Evolutionary conservation across 257 asterid genomes (phyloP).

Genomic region (Solanum megistacrolobum): DNA sequence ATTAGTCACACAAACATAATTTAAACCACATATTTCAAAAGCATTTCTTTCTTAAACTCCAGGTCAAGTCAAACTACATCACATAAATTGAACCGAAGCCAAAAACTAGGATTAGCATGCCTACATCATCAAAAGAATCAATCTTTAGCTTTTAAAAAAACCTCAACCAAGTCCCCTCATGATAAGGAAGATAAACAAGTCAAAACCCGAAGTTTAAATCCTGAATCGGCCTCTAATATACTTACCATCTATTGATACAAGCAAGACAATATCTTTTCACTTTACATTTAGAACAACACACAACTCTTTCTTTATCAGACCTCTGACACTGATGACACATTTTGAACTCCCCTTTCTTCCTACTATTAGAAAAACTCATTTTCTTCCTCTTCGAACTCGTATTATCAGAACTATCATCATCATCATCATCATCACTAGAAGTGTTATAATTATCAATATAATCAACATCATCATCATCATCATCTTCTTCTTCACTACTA

Average conservation of each 20-base stretch:
- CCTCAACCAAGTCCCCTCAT: background rate
- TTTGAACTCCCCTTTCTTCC: slow-evolving; percentile 6
- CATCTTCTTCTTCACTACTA: background rate
- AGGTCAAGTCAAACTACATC: background rate
- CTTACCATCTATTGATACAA: slow-evolving; percentile 35
- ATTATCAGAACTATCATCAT: background rate
- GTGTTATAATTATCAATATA: background rate
- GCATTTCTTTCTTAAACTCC: no score
- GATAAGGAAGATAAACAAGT: background rate
- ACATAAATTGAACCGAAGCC: no score
- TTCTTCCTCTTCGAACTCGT: background rate
- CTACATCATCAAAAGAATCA: background rate
- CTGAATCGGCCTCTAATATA: background rate
- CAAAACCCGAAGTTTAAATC: background rate
- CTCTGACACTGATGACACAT: slow-evolving; percentile 52
- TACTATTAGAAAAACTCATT: background rate
- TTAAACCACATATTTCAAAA: background rate
- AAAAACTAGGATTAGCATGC: background rate
- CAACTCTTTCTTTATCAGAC: slow-evolving; percentile 36
- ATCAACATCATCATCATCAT: background rate
- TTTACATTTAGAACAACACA: slow-evolving; percentile 29
- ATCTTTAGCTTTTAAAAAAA: background rate
- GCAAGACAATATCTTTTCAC: slow-evolving; percentile 36
- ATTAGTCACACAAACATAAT: background rate
- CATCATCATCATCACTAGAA: background rate